Evolutionary conservation across 352 stramenopile genomes (phyloP).

Genomic region (Phytopythium oedochilum): DNA sequence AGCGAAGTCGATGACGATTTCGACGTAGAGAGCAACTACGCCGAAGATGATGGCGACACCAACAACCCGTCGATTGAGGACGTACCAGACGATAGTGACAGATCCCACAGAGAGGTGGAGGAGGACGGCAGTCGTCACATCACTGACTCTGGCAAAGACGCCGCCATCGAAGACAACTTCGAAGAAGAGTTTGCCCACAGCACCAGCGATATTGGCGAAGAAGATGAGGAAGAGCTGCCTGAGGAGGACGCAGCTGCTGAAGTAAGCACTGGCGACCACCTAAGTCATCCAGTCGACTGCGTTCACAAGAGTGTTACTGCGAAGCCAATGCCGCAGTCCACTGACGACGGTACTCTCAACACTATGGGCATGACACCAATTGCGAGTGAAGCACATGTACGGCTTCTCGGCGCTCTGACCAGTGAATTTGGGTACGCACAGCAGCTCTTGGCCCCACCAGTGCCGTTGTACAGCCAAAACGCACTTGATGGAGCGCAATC

Average conservation of each 20-base stretch:
- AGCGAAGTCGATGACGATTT: background rate
- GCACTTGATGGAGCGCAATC: background rate
- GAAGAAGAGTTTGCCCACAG: conserved; percentile 5
- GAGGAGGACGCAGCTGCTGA: background rate
- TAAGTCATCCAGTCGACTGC: too few relatives aligned
- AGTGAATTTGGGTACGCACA: background rate
- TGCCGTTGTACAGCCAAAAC: background rate
- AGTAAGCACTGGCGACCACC: background rate
- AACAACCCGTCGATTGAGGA: background rate
- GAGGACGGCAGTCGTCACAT: too few relatives aligned
- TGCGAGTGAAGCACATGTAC: background rate
- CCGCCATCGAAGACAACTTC: conserved; percentile 3
- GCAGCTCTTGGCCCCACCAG: background rate
- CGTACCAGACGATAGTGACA: conserved; percentile 1
- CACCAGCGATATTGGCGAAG: background rate
- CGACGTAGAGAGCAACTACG: conserved; percentile 1
- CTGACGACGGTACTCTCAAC: too few relatives aligned
- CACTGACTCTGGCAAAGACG: background rate
- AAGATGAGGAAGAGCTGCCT: conserved; percentile 1
- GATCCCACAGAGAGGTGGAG: background rate
- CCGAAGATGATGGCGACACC: background rate
- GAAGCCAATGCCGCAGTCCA: too few relatives aligned
- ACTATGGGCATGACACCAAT: too few relatives aligned
- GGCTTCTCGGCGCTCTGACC: background rate
- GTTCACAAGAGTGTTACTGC: too few relatives aligned